Evolutionary conservation across 352 stramenopile species (phyloP), one percentile per base, ranked within the genome.

Genomic region (Pythium vanterpoolii): DNA sequence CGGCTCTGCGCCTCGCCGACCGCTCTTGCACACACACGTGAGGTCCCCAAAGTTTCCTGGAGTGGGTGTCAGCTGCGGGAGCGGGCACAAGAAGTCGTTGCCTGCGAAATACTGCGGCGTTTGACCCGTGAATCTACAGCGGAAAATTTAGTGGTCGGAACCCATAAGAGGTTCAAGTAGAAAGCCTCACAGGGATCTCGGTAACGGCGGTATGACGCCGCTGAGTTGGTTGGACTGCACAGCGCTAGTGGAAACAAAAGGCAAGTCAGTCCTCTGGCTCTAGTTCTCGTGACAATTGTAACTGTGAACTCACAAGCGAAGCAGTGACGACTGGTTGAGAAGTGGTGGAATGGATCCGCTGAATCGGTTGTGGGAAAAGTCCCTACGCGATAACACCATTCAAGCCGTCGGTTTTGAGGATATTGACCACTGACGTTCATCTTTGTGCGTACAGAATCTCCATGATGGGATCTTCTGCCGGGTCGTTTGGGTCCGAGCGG

Each of bases 341-440:
- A 88, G 63, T 14, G 60, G 34, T 1, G 76, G 76, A 0, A 90
- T 27, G 28, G 48, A 30, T 8, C 80, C 76, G 3, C 47, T 68
- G 16, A 90, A 63, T 7, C 50, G 21, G 42, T 90, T 88, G 47
- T 76, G 45, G 0, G 76, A 84, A 11, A 87, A 59, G 28, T 88
- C 56, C 2, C 80, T 90, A n/a, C 14, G 34, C 19, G 8, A 18
- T 18, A 42, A 16, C 4, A 42, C 2, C 34, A 42, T 42, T n/a
- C 11, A 1, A 42, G 34, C 34, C 34, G 34, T 42, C n/a, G n/a
- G n/a, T n/a, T n/a, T n/a, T n/a, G 5, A 42, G 34, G 19, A 42
- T 4, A 42, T 13, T 2, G 5, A n/a, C n/a, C n/a, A n/a, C n/a
- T n/a, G n/a, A n/a, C n/a, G 34, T 4, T 21, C 10, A 19, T 16